Conservation (phyloP, 768 basidiomycete species). For the Coprinellus aureogranulatus region DNA sequence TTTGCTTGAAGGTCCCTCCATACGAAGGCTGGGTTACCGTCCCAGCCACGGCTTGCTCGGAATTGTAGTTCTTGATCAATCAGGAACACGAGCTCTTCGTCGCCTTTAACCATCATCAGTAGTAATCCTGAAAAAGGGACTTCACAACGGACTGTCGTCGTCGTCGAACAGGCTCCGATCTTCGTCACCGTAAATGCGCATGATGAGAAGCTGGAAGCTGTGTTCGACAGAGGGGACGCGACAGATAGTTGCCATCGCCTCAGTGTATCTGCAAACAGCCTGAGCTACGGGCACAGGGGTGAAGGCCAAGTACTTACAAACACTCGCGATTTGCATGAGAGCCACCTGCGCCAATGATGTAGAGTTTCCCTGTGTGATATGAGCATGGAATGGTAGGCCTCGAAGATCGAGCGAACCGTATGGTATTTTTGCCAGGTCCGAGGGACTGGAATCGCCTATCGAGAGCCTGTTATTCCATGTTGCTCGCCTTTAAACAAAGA, state of each 20-base stretch:
- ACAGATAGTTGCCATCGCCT: constrained; percentile 92
- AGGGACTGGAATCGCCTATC: too few relatives aligned
- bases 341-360: constrained; percentile 86
- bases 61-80: constrained; percentile 90
- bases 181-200: constrained; percentile 95
- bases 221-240: constrained; percentile 73
- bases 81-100: constrained; percentile 90
- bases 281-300: constrained; percentile 1
- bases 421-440: too few relatives aligned
- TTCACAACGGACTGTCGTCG: too few relatives aligned
- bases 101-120: too few relatives aligned
- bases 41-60: constrained; percentile 59
- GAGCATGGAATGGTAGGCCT: too few relatives aligned
- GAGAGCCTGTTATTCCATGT: too few relatives aligned
- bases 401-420: too few relatives aligned
- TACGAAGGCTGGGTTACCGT: constrained; percentile 77
- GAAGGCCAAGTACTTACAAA: constrained; percentile 62
- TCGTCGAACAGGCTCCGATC: constrained; percentile 94
- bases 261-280: constrained; percentile 73
- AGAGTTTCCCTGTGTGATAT: constrained; percentile 61
- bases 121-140: too few relatives aligned
- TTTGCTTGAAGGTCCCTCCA: constrained; percentile 94
- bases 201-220: constrained; percentile 89
- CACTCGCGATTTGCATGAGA: constrained; percentile 92
- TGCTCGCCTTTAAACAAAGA: too few relatives aligned